Base-by-base conservation (phyloP, 1,284 basidiomycete genomes). In the Schizophyllum amplum region DNA sequence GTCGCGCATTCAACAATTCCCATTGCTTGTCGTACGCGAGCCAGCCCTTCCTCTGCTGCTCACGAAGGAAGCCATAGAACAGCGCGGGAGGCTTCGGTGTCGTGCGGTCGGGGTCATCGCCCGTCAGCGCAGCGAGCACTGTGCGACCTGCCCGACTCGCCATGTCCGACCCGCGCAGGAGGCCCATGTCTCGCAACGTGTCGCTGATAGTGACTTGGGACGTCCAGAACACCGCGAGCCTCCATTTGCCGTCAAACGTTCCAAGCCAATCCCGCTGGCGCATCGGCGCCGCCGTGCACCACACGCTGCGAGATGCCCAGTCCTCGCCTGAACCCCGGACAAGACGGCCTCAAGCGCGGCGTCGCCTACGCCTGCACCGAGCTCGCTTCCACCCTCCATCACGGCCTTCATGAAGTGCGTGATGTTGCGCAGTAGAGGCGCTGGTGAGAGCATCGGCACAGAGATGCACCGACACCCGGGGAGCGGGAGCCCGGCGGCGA, bases 221-320 rank as follows among this genome's bases (percentile, higher is more conserved):
- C 33, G 11, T 42, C 33, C 33, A 42, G 33, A 13, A 42, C 33
- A 42, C 13, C 33, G 7, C 33, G 13, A 42, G 33, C 3, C 33
- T 17, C 33, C 33, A 42, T 42, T 9, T 9, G 33, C 33, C 33
- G n/a, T n/a, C n/a, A n/a, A n/a, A n/a, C n/a, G n/a, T n/a, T n/a
- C n/a, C n/a, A n/a, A n/a, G n/a, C n/a, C n/a, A n/a, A n/a, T n/a
- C 33, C 13, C 33, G 33, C 3, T 42, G 17, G 13, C 17, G 11
- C 33, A 42, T 17, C 13, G 33, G 22, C 11, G 52, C 27, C 3
- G 59, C 56, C 33, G 57, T 51, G 24, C 59, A 57, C 22, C 51
- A 52, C 21, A 60, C 56, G 25, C 22, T 48, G 5, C 54, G 56
- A 20, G 50, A 33, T 1, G 48, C 20, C 59, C 56, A 60, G 22